Conservation (phyloP, 768 basidiomycete species). For the Tricholoma saponaceum region DNA sequence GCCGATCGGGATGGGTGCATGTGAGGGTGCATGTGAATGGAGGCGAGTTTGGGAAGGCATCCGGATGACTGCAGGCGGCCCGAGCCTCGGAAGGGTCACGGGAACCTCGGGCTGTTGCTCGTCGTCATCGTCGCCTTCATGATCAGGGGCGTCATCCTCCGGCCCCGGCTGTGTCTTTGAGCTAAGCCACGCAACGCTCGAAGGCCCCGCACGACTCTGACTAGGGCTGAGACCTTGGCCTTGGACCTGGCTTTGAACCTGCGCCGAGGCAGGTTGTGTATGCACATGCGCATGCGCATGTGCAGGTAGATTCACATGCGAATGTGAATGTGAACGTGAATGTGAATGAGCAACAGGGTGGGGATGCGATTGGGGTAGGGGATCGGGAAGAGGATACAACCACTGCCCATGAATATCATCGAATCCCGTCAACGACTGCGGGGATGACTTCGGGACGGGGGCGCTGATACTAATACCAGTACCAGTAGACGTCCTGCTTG, state of each 20-base stretch:
- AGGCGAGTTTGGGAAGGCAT: constrained; percentile 15
- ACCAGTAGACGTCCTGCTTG: constrained; percentile 12
- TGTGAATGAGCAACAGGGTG: background rate
- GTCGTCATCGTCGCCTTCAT: constrained; percentile 3
- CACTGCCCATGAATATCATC: constrained; percentile 8
- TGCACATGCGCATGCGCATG: background rate
- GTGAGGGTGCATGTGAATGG: background rate
- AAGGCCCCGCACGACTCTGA: constrained; percentile 29
- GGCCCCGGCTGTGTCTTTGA: background rate
- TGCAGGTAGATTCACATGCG: background rate
- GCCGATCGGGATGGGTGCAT: constrained; percentile 9
- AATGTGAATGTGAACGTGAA: background rate
- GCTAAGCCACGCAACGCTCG: constrained; percentile 36
- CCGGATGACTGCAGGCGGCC: constrained; percentile 20
- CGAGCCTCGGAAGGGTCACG: constrained; percentile 4
- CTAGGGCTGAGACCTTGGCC: background rate
- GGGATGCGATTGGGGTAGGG: background rate
- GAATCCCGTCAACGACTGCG: constrained; percentile 30
- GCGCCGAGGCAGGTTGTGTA: background rate
- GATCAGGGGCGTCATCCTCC: constrained; percentile 6
- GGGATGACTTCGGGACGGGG: constrained; percentile 28
- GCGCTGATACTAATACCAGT: constrained; percentile 23
- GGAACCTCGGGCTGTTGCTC: constrained; percentile 1
- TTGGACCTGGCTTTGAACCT: background rate
- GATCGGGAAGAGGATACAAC: constrained; percentile 1